Evolutionary conservation across 2,329 filamentous ascomycete species (phyloP).

Genomic region (Colletotrichum gigasporum): DNA sequence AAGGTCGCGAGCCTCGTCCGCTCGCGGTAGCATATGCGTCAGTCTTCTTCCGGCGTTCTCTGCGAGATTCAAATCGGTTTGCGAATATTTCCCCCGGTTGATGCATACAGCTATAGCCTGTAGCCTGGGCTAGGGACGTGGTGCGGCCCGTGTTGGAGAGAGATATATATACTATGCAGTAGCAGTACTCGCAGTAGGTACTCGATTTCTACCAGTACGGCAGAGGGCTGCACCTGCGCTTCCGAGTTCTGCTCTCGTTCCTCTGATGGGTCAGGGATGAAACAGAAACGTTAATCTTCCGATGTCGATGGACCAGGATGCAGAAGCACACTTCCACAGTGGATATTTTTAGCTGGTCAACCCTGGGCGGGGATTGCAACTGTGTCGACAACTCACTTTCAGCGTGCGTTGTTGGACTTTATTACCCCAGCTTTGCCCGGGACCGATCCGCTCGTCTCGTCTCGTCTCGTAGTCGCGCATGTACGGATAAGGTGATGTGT

Average conservation of each 20-base stretch:
- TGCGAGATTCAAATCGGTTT: conserved; percentile 11
- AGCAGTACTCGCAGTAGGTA: neutral
- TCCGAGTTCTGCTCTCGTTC: conserved; percentile 21
- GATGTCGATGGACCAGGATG: conserved; percentile 29
- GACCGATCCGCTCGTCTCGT: conserved; percentile 27
- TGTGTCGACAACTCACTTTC: conserved; percentile 1
- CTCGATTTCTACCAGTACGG: neutral
- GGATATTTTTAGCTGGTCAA: conserved; percentile 31
- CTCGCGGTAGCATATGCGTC: conserved; percentile 12
- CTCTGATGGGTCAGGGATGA: conserved; percentile 29
- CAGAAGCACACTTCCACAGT: conserved; percentile 23
- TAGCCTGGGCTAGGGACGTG: neutral
- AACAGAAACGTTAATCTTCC: conserved; percentile 33
- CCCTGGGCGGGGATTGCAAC: conserved; percentile 15
- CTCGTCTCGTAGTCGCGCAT: conserved; percentile 15
- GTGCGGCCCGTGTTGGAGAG: neutral
- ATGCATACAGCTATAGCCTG: too few species aligned
- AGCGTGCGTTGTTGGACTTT: conserved; percentile 7
- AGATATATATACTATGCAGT: neutral
- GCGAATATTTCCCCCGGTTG: neutral
- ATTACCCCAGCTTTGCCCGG: conserved; percentile 30
- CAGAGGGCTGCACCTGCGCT: neutral
- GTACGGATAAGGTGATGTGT: conserved; percentile 3
- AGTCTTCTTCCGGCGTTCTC: conserved; percentile 6
- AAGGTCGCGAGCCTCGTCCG: neutral